Evolutionary conservation across 1,139 yeast genomes (phyloP).

Genomic region (Candida freyschussii): DNA sequence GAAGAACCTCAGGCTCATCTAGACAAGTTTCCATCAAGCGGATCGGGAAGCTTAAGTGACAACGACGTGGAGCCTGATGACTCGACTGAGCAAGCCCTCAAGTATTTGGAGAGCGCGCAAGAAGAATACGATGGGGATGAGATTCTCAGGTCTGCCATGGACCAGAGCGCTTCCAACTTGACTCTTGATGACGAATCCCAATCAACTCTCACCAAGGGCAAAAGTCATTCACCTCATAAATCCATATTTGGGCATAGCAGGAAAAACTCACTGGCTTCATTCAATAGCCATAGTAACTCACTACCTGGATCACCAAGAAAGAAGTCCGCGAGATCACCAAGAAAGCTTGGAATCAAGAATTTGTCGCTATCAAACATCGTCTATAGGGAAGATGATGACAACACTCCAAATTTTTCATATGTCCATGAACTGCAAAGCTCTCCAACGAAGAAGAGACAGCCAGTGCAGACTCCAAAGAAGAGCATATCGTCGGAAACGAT

Average conservation of each 20-base stretch:
- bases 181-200: slow-evolving; percentile 11
- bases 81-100: slow-evolving; percentile 23
- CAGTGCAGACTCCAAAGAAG: slow-evolving; percentile 7
- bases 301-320: slow-evolving; percentile 21
- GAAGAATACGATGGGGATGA: slow-evolving; percentile 7
- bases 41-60: too few relatives aligned
- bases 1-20: not conserved
- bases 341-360: slow-evolving; percentile 19
- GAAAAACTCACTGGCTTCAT: slow-evolving; percentile 17
- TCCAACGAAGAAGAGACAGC: slow-evolving; percentile 13
- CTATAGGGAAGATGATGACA: slow-evolving; percentile 16
- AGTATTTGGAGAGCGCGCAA: slow-evolving; percentile 16
- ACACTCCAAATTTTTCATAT: slow-evolving; percentile 20
- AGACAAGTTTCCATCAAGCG: slow-evolving; percentile 1
- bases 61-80: slow-evolving; percentile 6
- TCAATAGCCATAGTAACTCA: slow-evolving; percentile 11
- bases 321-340: slow-evolving; percentile 19
- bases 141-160: slow-evolving; percentile 16
- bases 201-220: slow-evolving; percentile 6
- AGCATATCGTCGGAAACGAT: not conserved
- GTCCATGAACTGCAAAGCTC: slow-evolving; percentile 35
- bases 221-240: slow-evolving; percentile 23
- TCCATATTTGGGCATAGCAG: slow-evolving; percentile 21
- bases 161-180: slow-evolving; percentile 16
- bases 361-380: slow-evolving; percentile 25